These are phyloP conservation scores for Bremia lactucae DNA, from an alignment of 352 stramenopile genomes.

Conservation along the genomic window DNA sequence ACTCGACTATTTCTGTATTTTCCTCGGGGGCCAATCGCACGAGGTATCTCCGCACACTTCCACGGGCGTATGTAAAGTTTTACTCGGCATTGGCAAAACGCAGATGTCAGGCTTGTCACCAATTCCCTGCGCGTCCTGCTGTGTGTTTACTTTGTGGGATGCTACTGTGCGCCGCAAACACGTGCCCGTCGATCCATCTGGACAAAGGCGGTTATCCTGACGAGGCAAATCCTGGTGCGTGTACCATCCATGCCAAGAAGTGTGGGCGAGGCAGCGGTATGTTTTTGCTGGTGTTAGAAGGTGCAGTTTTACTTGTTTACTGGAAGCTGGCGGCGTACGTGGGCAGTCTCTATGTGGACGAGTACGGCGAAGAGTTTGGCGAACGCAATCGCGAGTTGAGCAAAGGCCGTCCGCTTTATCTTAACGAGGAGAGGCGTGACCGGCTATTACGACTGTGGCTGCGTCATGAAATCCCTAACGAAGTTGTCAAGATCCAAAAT, in stretches of 20 bases:
- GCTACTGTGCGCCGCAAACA: slow-evolving; percentile 72
- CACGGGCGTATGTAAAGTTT: slow-evolving; percentile 73
- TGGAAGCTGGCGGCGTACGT: slow-evolving; percentile 81
- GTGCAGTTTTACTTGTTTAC: slow-evolving; percentile 76
- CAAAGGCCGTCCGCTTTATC: slow-evolving; percentile 71
- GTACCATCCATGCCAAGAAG: slow-evolving; percentile 78
- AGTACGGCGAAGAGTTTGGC: slow-evolving; percentile 83
- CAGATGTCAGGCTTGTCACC: slow-evolving; percentile 57
- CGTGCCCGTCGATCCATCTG: slow-evolving; percentile 57
- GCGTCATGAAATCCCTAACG: slow-evolving; percentile 75
- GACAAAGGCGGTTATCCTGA: slow-evolving; percentile 66
- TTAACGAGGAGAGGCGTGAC: slow-evolving; percentile 62
- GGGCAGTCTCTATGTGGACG: slow-evolving; percentile 76
- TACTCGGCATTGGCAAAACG: slow-evolving; percentile 79
- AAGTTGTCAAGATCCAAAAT: slow-evolving; percentile 84
- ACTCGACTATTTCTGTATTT: slow-evolving; percentile 67
- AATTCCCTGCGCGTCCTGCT: slow-evolving; percentile 73
- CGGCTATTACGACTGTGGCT: slow-evolving; percentile 66
- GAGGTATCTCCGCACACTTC: slow-evolving; percentile 58
- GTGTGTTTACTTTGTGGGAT: slow-evolving; percentile 78
- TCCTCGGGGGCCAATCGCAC: slow-evolving; percentile 54
- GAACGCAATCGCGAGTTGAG: slow-evolving; percentile 73
- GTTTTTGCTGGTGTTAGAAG: slow-evolving; percentile 77
- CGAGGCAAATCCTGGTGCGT: slow-evolving; percentile 72
- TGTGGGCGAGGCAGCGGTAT: slow-evolving; percentile 72